Base-by-base conservation (phyloP, 768 basidiomycete genomes). In the Suillus subaureus region DNA sequence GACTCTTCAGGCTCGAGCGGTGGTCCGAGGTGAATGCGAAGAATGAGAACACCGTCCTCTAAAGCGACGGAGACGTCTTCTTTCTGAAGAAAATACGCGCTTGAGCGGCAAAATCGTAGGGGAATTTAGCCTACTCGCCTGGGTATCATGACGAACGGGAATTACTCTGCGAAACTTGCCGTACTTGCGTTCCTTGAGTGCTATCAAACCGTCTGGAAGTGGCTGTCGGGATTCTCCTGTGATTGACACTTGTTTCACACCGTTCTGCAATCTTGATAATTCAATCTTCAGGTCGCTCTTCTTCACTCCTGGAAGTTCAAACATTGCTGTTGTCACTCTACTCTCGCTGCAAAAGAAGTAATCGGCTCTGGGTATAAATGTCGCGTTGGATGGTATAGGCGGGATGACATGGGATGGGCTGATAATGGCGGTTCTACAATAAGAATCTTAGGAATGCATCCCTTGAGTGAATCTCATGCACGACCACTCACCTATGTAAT, bases 291-390 rank as follows among this genome's bases (percentile, higher is more conserved):
- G 70, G 70, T 90, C 86, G 67, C 74, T 74, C 67, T 80, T 84
- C 71, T 82, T 83, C 72, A 91, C 79, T 51, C 91, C 91, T 4
- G 91, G 91, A 37, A 92, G 79, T 76, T 92, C 90, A 72, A 91
- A 83, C 77, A 86, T 80, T 61, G 85, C 87, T 64, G 82, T 83
- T 70, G 91, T 77, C 45, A 81, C 72, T 73, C 81, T 81, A 61
- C 81, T 84, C 40, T 81, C 79, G 43, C 73, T 69, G 72, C 87
- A 83, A 78, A 86, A 89, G 72, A 84, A 80, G 61, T 88, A 77
- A 76, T 92, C 91, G 37, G 86, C 80, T 69, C 87, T 86, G 67
- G 89, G 86, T 67, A 80, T 72, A 70, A 82, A 81, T n/a, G 70
- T 77, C 49, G 31, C 43, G 13, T 67, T 65, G 39, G 68, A 63